Evolutionary conservation across 257 asterid species (phyloP), one percentile per base, ranked within the genome.

Genomic region (Oldenlandia corymbosa): DNA sequence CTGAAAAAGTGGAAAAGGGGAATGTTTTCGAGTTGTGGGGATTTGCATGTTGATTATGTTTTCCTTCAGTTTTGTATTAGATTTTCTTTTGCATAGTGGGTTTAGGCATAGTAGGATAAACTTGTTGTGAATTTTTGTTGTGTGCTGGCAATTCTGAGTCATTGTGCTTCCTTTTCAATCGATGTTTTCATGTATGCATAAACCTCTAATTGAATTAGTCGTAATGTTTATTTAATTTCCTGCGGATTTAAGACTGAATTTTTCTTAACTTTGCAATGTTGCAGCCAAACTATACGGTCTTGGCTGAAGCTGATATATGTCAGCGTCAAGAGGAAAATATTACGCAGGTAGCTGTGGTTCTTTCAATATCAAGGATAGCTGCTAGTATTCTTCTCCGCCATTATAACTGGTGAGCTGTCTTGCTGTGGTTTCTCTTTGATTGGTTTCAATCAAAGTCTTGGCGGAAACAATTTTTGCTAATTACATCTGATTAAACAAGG

Each of bases 381-480:
- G 97, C 98, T 64, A 83, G 93, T 68, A 85, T 91, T 75, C 75
- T 91, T 73, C 96, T 91, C 50, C 97, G 91, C 50, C 95, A 82
- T 75, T 88, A 88, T 77, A 87, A 85, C 75, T 91, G 97, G 97
- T 91, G 84, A 72, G 52, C 75, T 60, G 53, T 61, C 66, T 55
- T 51, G 55, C 63, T 46, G 64, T 30, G 68, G 45, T 37, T 67
- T 77, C 36, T 69, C 16, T 63, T 55, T 34, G 58, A 37, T 66
- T 13, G 28, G 30, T 48, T 54, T 5, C 5, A 10, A 16, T 60
- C 36, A 23, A 37, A 45, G 26, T 57, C 21, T 39, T 12, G 16
- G 17, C 50, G 18, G 36, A 52, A 36, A 21, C 58, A 60, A 30
- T 28, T 39, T 51, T 41, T 24, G 50, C 56, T 61, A 24, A 53